Evolutionary conservation across 2,329 filamentous ascomycete genomes (phyloP), one percentile per base, ranked within the genome.

Genomic region (Huntiella abstrusa): DNA sequence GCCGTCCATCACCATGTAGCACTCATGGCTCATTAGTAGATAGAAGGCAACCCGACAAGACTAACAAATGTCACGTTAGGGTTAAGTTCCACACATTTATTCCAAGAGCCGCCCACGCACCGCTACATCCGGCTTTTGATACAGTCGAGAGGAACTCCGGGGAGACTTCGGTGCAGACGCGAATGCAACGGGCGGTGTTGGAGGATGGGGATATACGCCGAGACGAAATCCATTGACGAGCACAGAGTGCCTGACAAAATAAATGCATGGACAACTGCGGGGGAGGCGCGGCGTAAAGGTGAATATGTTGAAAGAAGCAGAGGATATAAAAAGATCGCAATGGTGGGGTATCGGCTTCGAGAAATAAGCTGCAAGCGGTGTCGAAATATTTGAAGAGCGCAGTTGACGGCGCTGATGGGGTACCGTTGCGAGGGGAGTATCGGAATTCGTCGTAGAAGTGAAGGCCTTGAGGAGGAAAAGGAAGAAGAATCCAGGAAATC

Each of bases 1-100:
- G 3, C 22, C 22, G 22, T 28, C 22, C 22, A 28, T 28, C 22
- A 28, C 22, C 22, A 32, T 22, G 10, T 15, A 15, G 22, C 40
- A 33, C 33, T 16, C 22, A 15, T n/a, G 22, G 12, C 40, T 5
- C 8, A 4, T n/a, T 22, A n/a, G 40, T 28, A 28, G 22, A 40
- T 37, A 19, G 16, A 38, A 28, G 15, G 15, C 52, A 55, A 38
- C 15, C 22, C 7, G 22, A 28, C 22, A 28, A 28, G 22, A 28
- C 36, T 60, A 73, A 75, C 83, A 82, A 81, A 76, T 67, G 62
- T 59, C 66, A 38, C 36, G 48, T 50, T 94, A 94, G 87, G 87
- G 87, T 93, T 94, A 93, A 87, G 83, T 87, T 87, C 83, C 84
- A 77, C 67, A 64, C 67, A 68, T 68, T 75, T 79, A 73, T 70